Conservation (phyloP, 257 asterid genomes). For the Solanum bulbocastanum region DNA sequence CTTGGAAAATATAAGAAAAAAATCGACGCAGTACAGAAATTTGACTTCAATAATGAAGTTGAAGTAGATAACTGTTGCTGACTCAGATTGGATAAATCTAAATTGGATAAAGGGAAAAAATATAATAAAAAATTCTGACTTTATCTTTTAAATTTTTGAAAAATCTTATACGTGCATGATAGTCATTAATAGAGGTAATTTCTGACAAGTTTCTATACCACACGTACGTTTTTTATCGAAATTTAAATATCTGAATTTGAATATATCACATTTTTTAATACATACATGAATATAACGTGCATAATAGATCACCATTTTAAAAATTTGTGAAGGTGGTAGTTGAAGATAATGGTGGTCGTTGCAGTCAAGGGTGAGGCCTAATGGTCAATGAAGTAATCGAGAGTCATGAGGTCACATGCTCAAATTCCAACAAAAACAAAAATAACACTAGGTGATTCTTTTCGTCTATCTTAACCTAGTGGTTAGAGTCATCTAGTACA, state of each 20-base stretch:
- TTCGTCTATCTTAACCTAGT: background rate
- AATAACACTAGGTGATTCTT: too few species aligned
- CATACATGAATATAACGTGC: background rate
- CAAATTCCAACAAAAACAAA: too few species aligned
- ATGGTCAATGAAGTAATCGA: too few species aligned
- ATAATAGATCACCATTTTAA: background rate
- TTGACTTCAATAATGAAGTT: background rate
- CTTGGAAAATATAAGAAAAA: background rate
- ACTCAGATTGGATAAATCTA: background rate
- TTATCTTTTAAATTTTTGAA: background rate
- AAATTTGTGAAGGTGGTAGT: background rate
- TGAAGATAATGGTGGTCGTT: background rate
- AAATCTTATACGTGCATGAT: background rate
- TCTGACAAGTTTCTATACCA: background rate
- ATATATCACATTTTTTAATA: background rate
- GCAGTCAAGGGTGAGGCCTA: rapidly evolving
- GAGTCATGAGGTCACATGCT: background rate
- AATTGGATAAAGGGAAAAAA: background rate
- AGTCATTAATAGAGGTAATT: background rate
- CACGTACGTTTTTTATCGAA: background rate
- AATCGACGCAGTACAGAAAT: background rate
- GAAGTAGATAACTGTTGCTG: background rate
- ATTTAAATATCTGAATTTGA: background rate
- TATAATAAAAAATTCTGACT: background rate
- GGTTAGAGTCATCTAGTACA: rapidly evolving